Evolutionary conservation across 2,329 filamentous ascomycete genomes (phyloP), one percentile per base, ranked within the genome.

Genomic region (Berkeleyomyces rouxiae): DNA sequence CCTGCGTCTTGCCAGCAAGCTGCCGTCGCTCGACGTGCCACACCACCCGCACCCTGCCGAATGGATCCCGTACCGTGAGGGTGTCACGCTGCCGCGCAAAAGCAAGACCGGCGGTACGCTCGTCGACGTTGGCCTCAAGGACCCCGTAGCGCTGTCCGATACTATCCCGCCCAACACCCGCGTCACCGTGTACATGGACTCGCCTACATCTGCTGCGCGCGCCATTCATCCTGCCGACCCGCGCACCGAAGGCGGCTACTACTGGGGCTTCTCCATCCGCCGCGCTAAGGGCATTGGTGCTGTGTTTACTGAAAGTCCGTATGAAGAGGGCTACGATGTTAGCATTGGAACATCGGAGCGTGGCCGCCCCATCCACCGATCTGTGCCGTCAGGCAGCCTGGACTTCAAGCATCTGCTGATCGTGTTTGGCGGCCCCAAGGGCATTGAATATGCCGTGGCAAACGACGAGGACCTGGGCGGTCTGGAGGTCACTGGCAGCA

Each of bases 261-360:
- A 91, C 74, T 95, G 90, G 89, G 90, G 90, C 55, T 95, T 87
- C 72, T 79, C 76, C 7, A 82, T 90, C 3, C 82, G 90, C 36
- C 82, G 79, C 65, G 84, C 84, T 43, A 69, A 73, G 3, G 85
- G 82, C 2, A 78, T 95, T 4, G 87, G 87, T 4, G 76, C 79
- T 4, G 82, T 95, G 6, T 90, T 92, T 69, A 90, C 88, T 3
- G 88, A 91, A 70, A 85, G 82, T 67, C 79, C 82, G 0, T 90
- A 82, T 70, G 82, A 87, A 63, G 83, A 82, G 55, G 90, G 90
- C 10, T 95, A 95, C 72, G 88, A 95, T 72, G 68, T 91, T 63
- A 88, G 84, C 67, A 83, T 95, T 67, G 90, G 89, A 13, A 95
- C 89, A 0, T 92, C 88, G 2, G 90, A 95, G 74, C 83, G 87